Base-by-base conservation (phyloP, 148 eudicot genomes). In the Arbutus unedo region DNA sequence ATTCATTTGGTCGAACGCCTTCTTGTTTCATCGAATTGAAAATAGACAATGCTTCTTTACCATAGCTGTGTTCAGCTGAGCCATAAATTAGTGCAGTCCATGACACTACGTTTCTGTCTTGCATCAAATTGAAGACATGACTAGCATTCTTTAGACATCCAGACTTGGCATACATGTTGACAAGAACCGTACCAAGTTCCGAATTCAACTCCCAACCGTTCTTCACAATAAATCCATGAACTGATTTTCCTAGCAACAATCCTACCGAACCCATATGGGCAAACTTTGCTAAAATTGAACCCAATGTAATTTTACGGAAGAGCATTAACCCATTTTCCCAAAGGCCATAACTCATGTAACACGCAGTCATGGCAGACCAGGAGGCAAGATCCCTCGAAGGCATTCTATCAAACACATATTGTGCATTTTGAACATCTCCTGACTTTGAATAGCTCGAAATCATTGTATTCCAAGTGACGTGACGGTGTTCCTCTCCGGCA, bases 391-490 rank as follows among this genome's bases (percentile, higher is more conserved):
- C 78, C 21, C 86, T 81, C 48, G 4, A 0, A 23, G 87, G 89
- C 86, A 86, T 87, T 84, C 55, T n/a, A 31, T 89, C 86, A 56
- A 89, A 89, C 0, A 89, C 56, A 0, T 15, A 6, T 4, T 79
- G 43, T 5, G 90, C 91, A 23, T 64, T 78, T 7, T 74, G 70
- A 19, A 87, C 25, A n/a, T 86, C 51, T 0, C 86, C 88, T 15
- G 15, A 72, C 16, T 85, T 87, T 0, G 87, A 84, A 57, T 68
- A 84, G 3, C 86, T 85, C 2, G 82, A 82, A 59, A 89, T 86
- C 91, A 89, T 87, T 0, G 87, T 81, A 48, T 89, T 89, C 91
- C 91, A 89, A n/a, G n/a, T n/a, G n/a, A n/a, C 4, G 90, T 87
- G 82, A 89, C 90, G 0, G 81, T 78, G 73, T 78, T 89, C 79